phyloP scores from a whole-genome alignment of 1,139 yeast species.

The Debaryomycetaceae sp. region DNA sequence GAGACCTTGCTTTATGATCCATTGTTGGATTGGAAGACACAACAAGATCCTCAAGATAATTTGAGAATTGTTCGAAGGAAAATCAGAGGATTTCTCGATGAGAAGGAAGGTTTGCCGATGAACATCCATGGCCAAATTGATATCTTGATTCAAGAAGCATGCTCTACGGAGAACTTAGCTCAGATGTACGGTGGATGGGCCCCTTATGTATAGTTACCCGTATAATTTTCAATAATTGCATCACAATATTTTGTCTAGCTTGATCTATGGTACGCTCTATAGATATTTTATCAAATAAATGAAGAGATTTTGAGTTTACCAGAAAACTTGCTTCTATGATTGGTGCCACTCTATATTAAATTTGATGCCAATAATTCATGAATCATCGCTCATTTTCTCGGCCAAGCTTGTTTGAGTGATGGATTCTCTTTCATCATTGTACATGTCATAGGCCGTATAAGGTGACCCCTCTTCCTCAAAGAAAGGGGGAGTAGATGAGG shows the following conservation, averaged over 20 bases:
- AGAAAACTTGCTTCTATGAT: too few species aligned
- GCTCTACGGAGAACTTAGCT: slow-evolving; percentile 64
- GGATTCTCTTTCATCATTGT: not conserved
- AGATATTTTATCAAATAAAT: too few species aligned
- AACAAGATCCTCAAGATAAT: slow-evolving; percentile 60
- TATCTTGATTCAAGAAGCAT: slow-evolving; percentile 79
- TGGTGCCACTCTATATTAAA: too few species aligned
- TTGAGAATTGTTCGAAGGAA: slow-evolving; percentile 72
- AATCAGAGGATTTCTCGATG: slow-evolving; percentile 74
- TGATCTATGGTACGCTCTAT: not conserved
- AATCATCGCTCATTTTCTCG: not conserved
- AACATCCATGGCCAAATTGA: slow-evolving; percentile 94
- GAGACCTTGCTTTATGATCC: slow-evolving; percentile 95
- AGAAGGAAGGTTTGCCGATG: slow-evolving; percentile 79
- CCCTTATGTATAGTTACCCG: slow-evolving; percentile 43
- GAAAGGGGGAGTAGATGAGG: not conserved
- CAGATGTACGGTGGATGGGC: slow-evolving; percentile 97
- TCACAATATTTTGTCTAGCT: not conserved
- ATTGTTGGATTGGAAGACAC: slow-evolving; percentile 64
- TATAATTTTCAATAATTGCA: not conserved
- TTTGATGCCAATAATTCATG: not conserved
- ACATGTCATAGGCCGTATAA: not conserved
- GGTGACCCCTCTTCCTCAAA: not conserved
- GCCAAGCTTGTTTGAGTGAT: not conserved
- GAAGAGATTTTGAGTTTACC: too few species aligned